phyloP scores from a whole-genome alignment of 164 flowering plant genomes.

The Chimonanthus praecox region DNA sequence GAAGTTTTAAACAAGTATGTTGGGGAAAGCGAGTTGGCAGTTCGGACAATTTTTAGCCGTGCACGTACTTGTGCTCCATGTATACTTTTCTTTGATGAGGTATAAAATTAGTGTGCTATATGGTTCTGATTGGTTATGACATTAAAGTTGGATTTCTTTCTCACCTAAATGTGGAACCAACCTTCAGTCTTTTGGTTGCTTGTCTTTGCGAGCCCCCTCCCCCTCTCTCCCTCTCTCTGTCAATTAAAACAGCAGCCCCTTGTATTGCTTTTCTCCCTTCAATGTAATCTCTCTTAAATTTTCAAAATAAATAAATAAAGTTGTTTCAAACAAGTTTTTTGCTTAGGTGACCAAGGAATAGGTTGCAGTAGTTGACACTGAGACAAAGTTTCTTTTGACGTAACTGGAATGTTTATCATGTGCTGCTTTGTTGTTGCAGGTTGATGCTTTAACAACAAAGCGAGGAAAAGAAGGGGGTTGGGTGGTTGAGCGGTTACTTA shows the following conservation, averaged over 20 bases:
- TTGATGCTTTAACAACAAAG: slow-evolving; percentile 81
- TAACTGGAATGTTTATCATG: not conserved
- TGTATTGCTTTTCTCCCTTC: not conserved
- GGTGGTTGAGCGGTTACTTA: slow-evolving; percentile 76
- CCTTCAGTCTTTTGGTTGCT: not conserved
- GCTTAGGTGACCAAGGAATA: not conserved
- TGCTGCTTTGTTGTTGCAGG: slow-evolving; percentile 35
- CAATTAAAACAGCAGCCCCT: too few species aligned
- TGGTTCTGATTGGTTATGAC: not conserved
- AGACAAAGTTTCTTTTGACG: not conserved
- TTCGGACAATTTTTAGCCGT: slow-evolving; percentile 75
- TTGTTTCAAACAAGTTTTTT: not conserved
- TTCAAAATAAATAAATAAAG: not conserved
- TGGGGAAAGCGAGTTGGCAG: slow-evolving; percentile 91
- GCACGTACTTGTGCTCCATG: slow-evolving; percentile 95
- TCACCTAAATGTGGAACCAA: not conserved
- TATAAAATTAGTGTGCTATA: slow-evolving; percentile 12
- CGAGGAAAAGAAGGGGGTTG: slow-evolving; percentile 86
- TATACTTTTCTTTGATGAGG: slow-evolving; percentile 97
- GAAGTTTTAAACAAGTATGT: slow-evolving; percentile 91
- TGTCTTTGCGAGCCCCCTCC: not conserved
- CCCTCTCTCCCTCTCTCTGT: too few species aligned
- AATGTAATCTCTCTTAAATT: too few species aligned
- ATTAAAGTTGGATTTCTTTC: not conserved
- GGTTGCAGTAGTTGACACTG: not conserved